Evolutionary conservation across 768 basidiomycete species (phyloP).

Genomic region (Trichaptum fuscoviolaceum): DNA sequence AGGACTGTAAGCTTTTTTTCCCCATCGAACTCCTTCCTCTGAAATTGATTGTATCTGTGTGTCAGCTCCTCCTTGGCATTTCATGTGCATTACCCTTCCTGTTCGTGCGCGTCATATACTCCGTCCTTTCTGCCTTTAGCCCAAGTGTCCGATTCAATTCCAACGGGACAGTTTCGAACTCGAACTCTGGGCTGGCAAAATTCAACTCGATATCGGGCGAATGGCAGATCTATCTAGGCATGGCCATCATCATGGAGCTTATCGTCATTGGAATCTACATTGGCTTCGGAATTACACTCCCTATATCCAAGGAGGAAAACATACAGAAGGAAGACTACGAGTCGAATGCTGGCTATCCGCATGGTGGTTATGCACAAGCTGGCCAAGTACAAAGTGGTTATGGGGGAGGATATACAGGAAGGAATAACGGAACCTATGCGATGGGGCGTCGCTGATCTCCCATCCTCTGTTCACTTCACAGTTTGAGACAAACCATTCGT

Average conservation of each 20-base stretch:
- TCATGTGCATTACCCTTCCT: slow-evolving; percentile 55
- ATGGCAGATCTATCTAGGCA: slow-evolving; percentile 53
- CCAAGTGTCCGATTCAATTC: slow-evolving; percentile 38
- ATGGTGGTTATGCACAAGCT: background rate
- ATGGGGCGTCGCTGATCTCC: background rate
- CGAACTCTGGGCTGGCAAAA: slow-evolving; percentile 34
- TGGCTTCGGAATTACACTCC: slow-evolving; percentile 23
- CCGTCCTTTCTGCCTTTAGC: slow-evolving; percentile 54
- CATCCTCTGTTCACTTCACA: background rate
- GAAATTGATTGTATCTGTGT: slow-evolving; percentile 6
- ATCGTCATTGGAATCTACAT: slow-evolving; percentile 40
- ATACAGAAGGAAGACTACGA: background rate
- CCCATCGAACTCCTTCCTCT: background rate
- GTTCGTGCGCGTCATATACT: slow-evolving; percentile 51
- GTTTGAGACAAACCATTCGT: background rate
- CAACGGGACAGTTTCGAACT: background rate
- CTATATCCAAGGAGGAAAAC: slow-evolving; percentile 15
- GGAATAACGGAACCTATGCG: background rate
- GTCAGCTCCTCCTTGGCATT: slow-evolving; percentile 52
- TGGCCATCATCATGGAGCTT: slow-evolving; percentile 60
- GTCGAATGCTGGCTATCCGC: background rate
- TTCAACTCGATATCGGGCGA: slow-evolving; percentile 54
- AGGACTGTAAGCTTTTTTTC: background rate
- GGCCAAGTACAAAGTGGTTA: background rate
- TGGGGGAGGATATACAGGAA: background rate